phyloP scores from a whole-genome alignment of 768 basidiomycete species.

The Mycena kentingensis region DNA sequence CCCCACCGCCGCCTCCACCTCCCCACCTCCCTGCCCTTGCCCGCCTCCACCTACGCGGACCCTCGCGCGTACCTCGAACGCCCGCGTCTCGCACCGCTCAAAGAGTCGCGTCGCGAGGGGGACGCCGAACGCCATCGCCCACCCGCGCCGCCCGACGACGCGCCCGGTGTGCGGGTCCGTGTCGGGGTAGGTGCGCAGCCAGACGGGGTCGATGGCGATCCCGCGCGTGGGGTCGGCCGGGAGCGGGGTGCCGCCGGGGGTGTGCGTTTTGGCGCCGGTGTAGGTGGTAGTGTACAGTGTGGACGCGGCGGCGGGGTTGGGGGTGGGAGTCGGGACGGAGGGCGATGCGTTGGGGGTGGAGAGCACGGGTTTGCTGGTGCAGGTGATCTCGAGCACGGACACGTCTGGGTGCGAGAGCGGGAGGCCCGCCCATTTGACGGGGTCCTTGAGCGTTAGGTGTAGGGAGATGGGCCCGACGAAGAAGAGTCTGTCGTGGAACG shows the following conservation, averaged over 20 bases:
- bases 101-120: conserved; percentile 53
- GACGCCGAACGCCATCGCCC: conserved; percentile 44
- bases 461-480: conserved; percentile 34
- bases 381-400: conserved; percentile 35
- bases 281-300: not conserved
- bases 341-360: conserved; percentile 20
- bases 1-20: too few relatives aligned
- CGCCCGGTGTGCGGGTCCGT: not conserved
- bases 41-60: conserved; percentile 39
- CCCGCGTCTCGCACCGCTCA: conserved; percentile 45
- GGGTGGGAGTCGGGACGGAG: conserved; percentile 10
- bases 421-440: conserved; percentile 28
- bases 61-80: conserved; percentile 41
- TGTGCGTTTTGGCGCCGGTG: not conserved
- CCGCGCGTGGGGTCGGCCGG: conserved; percentile 19
- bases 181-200: conserved; percentile 29
- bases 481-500: conserved; percentile 8
- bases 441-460: conserved; percentile 35
- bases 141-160: conserved; percentile 27
- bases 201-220: conserved; percentile 35
- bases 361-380: conserved; percentile 27
- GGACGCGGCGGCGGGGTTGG: conserved; percentile 2
- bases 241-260: conserved; percentile 12
- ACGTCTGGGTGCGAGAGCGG: conserved; percentile 38
- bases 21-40: conserved; percentile 25